Evolutionary conservation across 768 basidiomycete species (phyloP), one percentile per base, ranked within the genome.

Genomic region (Mycena belliarum): DNA sequence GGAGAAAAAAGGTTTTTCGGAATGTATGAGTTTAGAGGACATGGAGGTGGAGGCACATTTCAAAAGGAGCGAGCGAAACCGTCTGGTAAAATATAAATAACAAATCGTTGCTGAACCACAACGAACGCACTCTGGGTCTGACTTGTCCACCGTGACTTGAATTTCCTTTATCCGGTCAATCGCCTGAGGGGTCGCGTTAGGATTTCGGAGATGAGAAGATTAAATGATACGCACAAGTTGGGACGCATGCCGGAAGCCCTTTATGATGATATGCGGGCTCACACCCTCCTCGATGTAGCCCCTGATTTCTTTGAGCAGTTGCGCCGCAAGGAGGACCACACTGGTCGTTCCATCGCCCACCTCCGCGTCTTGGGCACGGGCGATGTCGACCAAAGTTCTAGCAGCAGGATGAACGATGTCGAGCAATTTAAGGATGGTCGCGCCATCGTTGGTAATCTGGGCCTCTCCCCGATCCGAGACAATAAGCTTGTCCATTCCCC

Each of bases 41-140:
- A 98, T 98, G n/a, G 97, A 96, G 4, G 97, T 99, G 25, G 95
- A 89, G 25, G 97, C 97, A 73, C 95, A 97, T 79, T 97, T 95
- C 65, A 97, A 81, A 32, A 98, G 83, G 23, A 98, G 86, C 60
- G 95, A 92, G 46, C 88, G 94, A 83, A 98, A 97, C 65, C 85
- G 85, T 63, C 96, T 98, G 65, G 8, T 38, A n/a, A 63, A 51
- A 59, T 32, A 56, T 68, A 50, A 69, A 55, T 18, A 38, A 40
- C 53, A 10, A 18, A 42, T 29, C 24, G 12, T 12, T 35, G 18
- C 33, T 21, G 64, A 33, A 50, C 57, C 23, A 50, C 4, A 49
- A 24, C 49, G 5, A 48, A 75, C 90, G 65, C 75, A 98, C 96
- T 87, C 89, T 33, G 94, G 84, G 76, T 98, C 82, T 24, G 87